A percentile compares a stretch with the other conserved stretches of the same genome.
phyloP scores from a whole-genome alignment of 495 filamentous ascomycete species.

The Trichoderma orchidacearum region DNA sequence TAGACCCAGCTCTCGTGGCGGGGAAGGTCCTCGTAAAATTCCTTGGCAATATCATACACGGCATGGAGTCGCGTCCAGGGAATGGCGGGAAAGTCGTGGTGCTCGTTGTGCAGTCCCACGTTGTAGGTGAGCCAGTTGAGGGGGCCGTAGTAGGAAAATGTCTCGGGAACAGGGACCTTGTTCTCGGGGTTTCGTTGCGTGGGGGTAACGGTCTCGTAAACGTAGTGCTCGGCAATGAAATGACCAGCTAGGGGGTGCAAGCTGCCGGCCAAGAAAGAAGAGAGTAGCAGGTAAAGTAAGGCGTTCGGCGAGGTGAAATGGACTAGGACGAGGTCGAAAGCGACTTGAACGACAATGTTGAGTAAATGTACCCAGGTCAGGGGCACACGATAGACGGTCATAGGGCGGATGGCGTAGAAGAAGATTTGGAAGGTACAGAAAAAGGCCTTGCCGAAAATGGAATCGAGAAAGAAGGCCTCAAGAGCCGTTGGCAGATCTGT shows the following conservation, averaged over 20 bases:
- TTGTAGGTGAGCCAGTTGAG: slow-evolving; percentile 93
- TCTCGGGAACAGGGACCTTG: slow-evolving; percentile 67
- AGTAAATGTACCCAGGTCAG: slow-evolving; percentile 73
- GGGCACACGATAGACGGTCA: slow-evolving; percentile 83
- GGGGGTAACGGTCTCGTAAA: slow-evolving; percentile 59
- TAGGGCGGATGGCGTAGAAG: slow-evolving; percentile 97
- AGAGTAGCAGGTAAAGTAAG: slow-evolving; percentile 68
- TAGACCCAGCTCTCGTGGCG: slow-evolving; percentile 79
- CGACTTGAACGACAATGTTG: slow-evolving; percentile 63
- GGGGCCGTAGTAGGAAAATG: slow-evolving; percentile 90
- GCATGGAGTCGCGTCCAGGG: slow-evolving; percentile 77
- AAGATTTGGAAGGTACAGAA: slow-evolving; percentile 99
- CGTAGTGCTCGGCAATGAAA: slow-evolving; percentile 99
- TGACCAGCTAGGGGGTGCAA: slow-evolving; percentile 93
- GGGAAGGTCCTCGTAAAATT: slow-evolving; percentile 88
- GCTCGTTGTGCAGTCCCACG: slow-evolving; percentile 94
- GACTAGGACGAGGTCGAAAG: slow-evolving; percentile 63
- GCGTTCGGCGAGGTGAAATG: slow-evolving; percentile 39
- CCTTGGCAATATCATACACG: slow-evolving; percentile 66
- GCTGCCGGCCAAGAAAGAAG: slow-evolving; percentile 83
- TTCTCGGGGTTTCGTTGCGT: slow-evolving; percentile 45
- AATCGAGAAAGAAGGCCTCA: slow-evolving; percentile 89
- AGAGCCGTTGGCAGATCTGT: slow-evolving; percentile 88
- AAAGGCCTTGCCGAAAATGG: slow-evolving; percentile 94
- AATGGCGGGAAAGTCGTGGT: slow-evolving; percentile 95